phyloP scores from a whole-genome alignment of 305 asterid genomes.

The Fraxinus albicans region DNA sequence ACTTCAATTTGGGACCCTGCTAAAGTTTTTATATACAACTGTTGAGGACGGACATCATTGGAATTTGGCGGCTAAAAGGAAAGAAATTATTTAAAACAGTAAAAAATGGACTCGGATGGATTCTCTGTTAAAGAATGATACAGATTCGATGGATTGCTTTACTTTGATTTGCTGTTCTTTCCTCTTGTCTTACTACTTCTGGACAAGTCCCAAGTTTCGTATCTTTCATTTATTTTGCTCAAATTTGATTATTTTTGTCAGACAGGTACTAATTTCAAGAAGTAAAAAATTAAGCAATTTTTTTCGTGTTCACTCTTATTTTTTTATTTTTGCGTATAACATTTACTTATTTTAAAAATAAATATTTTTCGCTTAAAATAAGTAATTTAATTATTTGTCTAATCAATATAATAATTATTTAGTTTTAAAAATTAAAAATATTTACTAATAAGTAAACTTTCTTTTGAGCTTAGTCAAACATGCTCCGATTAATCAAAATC shows the following conservation, averaged over 20 bases:
- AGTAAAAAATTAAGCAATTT: no score
- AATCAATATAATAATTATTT: no score
- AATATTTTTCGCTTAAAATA: no score
- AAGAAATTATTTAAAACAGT: conserved; percentile 18
- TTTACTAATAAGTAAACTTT: no score
- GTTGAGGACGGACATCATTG: conserved; percentile 16
- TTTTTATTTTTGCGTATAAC: no score
- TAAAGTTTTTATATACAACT: neutral
- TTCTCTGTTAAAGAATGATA: conserved; percentile 26
- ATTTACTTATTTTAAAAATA: no score
- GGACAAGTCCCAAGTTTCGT: conserved; percentile 10
- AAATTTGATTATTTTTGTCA: neutral
- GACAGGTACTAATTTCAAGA: neutral
- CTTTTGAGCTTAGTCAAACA: neutral
- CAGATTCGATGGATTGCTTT: neutral
- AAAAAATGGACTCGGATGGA: conserved; percentile 27
- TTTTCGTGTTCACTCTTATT: no score
- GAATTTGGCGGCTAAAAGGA: conserved; percentile 36
- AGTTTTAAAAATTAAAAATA: no score
- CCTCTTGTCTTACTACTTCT: neutral
- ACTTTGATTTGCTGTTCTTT: neutral
- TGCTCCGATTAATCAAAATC: neutral
- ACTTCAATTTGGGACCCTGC: conserved; percentile 27
- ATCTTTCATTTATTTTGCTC: neutral
- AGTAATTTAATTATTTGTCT: no score